Evolutionary conservation across 805 yeast species (phyloP).

Genomic region (Hanseniaspora opuntiae): DNA sequence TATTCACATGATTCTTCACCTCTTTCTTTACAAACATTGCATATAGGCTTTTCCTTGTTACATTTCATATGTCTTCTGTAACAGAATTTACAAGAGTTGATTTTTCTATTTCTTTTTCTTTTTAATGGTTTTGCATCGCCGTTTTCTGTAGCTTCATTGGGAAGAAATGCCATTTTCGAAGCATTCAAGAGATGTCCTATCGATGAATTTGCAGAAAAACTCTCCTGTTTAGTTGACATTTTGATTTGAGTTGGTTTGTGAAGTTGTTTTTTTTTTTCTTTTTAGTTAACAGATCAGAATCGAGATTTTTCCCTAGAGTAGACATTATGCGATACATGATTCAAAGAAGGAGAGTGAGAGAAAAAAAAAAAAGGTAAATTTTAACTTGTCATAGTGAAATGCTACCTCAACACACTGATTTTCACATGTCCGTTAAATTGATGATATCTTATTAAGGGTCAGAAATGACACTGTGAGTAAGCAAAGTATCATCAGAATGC

Average conservation of each 20-base stretch:
- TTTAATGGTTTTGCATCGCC: neutral
- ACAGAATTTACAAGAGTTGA: slow-evolving; percentile 23
- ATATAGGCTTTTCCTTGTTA: slow-evolving; percentile 21
- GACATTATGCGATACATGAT: no score
- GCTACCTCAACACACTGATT: no score
- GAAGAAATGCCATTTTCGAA: neutral
- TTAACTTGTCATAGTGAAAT: no score
- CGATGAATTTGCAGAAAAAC: neutral
- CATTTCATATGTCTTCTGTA: slow-evolving; percentile 22
- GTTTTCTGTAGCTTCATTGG: neutral
- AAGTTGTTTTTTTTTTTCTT: neutral
- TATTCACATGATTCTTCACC: slow-evolving; percentile 17
- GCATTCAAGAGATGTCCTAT: slow-evolving; percentile 2
- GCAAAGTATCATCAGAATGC: no score
- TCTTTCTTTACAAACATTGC: slow-evolving; percentile 20
- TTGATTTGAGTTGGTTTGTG: neutral
- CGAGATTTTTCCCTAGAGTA: no score
- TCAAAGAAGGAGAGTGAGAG: no score
- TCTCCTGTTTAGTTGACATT: neutral
- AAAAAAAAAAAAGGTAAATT: no score
- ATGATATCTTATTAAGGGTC: no score
- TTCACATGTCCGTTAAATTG: no score
- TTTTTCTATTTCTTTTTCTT: slow-evolving; percentile 18
- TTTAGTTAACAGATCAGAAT: neutral
- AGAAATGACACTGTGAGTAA: no score